These are phyloP conservation scores for Chrysophaeum taylorii DNA, from an alignment of 352 stramenopile genomes.

Conservation along the genomic window DNA sequence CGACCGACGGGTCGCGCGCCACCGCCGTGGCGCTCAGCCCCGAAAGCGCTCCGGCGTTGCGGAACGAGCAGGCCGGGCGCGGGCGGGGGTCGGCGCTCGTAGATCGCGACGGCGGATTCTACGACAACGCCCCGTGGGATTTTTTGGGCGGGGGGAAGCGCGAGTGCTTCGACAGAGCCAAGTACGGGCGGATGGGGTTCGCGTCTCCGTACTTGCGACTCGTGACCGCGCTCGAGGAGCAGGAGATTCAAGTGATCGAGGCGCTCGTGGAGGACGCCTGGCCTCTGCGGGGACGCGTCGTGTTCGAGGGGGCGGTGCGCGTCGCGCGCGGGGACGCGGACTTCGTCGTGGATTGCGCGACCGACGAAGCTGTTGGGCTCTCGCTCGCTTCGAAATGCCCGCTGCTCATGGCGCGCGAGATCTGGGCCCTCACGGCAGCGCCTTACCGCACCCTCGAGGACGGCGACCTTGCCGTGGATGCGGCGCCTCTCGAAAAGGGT, in stretches of 20 bases:
- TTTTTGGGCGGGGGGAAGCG: constrained; percentile 41
- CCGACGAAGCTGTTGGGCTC: constrained; percentile 51
- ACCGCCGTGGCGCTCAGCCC: too few species aligned
- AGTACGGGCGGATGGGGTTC: constrained; percentile 41
- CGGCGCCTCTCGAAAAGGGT: neutral
- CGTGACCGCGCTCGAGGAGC: constrained; percentile 42
- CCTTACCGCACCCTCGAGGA: neutral
- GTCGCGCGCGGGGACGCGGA: constrained; percentile 35
- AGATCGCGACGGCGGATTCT: constrained; percentile 46
- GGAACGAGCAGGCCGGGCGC: too few species aligned
- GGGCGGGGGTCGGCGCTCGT: constrained; percentile 40
- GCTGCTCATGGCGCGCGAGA: neutral
- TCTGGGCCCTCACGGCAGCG: too few species aligned
- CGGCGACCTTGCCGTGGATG: neutral
- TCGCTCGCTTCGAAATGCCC: constrained; percentile 22
- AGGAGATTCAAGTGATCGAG: constrained; percentile 45
- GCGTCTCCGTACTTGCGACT: constrained; percentile 45
- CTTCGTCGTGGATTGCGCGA: constrained; percentile 50
- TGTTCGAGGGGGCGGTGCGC: constrained; percentile 42
- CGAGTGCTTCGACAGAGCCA: constrained; percentile 6
- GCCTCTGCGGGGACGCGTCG: constrained; percentile 39
- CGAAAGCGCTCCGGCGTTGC: too few species aligned
- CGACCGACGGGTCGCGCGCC: too few species aligned
- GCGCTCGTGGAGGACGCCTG: constrained; percentile 47
- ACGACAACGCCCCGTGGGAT: constrained; percentile 50